Evolutionary conservation across 257 asterid genomes (phyloP).

Genomic region (Datura wrightii): DNA sequence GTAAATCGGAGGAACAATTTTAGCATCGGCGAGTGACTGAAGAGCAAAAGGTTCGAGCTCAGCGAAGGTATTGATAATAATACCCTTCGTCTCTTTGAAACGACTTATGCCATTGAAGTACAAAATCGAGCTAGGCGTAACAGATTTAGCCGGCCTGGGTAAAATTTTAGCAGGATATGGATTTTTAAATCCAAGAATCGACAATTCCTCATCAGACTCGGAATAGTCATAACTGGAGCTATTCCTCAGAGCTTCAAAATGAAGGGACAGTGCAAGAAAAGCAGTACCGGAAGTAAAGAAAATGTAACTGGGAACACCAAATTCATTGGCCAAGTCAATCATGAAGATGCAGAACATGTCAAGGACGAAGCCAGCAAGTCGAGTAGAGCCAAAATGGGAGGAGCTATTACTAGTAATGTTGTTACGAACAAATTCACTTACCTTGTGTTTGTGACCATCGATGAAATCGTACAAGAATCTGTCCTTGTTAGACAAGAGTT

Average conservation of each 20-base stretch:
- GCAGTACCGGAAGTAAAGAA: conserved; percentile 28
- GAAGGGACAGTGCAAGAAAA: conserved; percentile 27
- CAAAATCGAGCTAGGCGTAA: conserved; percentile 28
- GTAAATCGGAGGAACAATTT: conserved; percentile 41
- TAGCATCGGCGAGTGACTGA: conserved; percentile 32
- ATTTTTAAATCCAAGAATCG: conserved; percentile 36
- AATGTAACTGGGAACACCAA: conserved; percentile 34
- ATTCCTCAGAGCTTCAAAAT: conserved; percentile 30
- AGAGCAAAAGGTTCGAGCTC: conserved; percentile 52
- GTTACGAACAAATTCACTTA: conserved; percentile 15
- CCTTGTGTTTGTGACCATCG: background rate
- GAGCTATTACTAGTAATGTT: background rate
- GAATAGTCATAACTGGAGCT: background rate
- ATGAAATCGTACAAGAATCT: conserved; percentile 25
- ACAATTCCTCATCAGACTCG: conserved; percentile 9
- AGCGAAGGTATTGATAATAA: conserved; percentile 54
- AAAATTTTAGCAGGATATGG: conserved; percentile 44
- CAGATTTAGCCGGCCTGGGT: conserved; percentile 32
- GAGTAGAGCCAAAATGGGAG: background rate
- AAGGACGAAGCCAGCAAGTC: conserved; percentile 33
- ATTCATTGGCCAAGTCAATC: conserved; percentile 36
- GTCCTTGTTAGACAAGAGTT: conserved; percentile 29
- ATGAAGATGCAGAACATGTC: conserved; percentile 32
- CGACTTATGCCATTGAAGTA: conserved; percentile 18
- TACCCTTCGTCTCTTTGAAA: conserved; percentile 41